Evolutionary conservation across 768 basidiomycete genomes (phyloP), one percentile per base, ranked within the genome.

Genomic region (Russula sp.): DNA sequence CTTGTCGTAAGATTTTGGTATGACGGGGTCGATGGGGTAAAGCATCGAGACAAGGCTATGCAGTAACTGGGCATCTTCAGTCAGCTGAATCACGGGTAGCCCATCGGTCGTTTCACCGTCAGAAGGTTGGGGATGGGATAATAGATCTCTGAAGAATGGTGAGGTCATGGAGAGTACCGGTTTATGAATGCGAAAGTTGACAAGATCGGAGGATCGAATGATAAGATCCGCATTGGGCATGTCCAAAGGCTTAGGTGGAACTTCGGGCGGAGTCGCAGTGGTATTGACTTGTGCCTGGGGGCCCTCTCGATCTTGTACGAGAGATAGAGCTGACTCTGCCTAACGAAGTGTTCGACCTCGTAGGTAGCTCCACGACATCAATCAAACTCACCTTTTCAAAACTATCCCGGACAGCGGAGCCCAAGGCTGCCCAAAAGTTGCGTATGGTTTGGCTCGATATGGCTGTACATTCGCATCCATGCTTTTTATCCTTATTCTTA

Each of bases 181-280:
- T 32, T 66, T 66, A 46, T 60, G 56, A 8, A 61, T 43, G 18
- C 34, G 52, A 43, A 57, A 66, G 10, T 55, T 14, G n/a, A 39
- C 20, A 22, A 29, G 6, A 22, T 60, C 62, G 7, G 46, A 63
- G 0, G 62, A 63, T 25, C 41, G 58, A 6, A 63, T 34, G n/a
- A 58, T 38, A 16, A 58, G 2, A 34, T 58, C 48, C 0, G 51
- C 32, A 1, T 56, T 43, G 5, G n/a, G 5, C 3, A 11, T 25
- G 16, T 47, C n/a, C 7, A 38, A 5, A 3, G 4, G 7, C 20
- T 59, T 34, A 4, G 52, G 46, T 3, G 7, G 22, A 47, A n/a
- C n/a, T n/a, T n/a, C n/a, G n/a, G n/a, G n/a, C n/a, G n/a, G n/a
- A n/a, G 46, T 13, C 0, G 2, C 7, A 14, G 13, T 14, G 3